phyloP scores from a whole-genome alignment of 495 filamentous ascomycete species.

The Trichoderma erinaceum region DNA sequence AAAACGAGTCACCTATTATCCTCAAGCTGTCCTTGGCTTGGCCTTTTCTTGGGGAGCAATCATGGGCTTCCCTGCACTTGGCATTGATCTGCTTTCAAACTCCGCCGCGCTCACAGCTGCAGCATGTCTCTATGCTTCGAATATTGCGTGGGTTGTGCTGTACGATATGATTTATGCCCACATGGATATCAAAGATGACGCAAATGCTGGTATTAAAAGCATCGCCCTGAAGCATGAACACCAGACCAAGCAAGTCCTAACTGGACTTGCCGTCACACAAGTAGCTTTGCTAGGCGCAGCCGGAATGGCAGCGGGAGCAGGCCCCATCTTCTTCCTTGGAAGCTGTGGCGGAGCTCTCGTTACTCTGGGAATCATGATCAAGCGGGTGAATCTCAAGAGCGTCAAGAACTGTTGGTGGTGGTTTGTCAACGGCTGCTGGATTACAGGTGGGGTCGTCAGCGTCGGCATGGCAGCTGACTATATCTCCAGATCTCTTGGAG shows the following conservation, averaged over 20 bases:
- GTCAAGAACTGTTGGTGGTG: constrained; percentile 94
- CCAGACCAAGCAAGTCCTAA: constrained; percentile 80
- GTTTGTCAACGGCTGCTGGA: constrained; percentile 65
- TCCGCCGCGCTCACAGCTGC: constrained; percentile 58
- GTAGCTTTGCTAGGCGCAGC: constrained; percentile 73
- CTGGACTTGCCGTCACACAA: constrained; percentile 67
- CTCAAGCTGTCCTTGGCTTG: constrained; percentile 83
- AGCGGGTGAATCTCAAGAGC: constrained; percentile 74
- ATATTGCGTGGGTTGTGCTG: constrained; percentile 86
- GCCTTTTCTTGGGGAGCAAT: constrained; percentile 97
- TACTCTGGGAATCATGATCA: constrained; percentile 81
- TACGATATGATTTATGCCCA: constrained; percentile 99
- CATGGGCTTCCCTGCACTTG: constrained; percentile 92
- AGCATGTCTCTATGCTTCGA: constrained; percentile 72
- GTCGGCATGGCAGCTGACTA: constrained; percentile 47
- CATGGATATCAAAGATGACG: constrained; percentile 95
- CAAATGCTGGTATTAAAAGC: constrained; percentile 87
- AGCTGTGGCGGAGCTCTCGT: constrained; percentile 76
- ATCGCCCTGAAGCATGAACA: constrained; percentile 86
- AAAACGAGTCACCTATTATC: constrained; percentile 91
- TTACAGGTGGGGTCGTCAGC: constrained; percentile 50
- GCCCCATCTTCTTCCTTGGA: constrained; percentile 77
- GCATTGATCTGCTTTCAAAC: constrained; percentile 69
- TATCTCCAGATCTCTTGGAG: constrained; percentile 32
- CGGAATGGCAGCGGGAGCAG: constrained; percentile 65